Evolutionary conservation across 345 rosid genomes (phyloP), one percentile per base, ranked within the genome.

Genomic region (Rhodomyrtus tomentosa): DNA sequence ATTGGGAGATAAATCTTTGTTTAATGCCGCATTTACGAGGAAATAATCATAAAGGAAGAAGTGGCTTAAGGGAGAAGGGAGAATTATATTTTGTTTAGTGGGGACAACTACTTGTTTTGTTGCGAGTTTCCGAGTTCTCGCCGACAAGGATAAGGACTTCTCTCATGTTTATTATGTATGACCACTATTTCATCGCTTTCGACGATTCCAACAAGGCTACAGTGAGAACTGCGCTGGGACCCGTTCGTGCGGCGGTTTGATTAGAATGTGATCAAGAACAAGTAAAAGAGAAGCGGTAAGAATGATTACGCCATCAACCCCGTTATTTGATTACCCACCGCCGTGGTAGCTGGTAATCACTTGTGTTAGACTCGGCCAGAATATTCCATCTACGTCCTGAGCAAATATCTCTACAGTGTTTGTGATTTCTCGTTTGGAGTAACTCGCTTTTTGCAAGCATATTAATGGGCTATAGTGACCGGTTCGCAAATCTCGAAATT

Each of bases 1-100:
- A 45, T 24, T 80, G 54, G 82, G 82, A 80, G 38, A 80, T 48
- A 25, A 80, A 48, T 48, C 52, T 80, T 80, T 80, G 32, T 80
- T 80, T 48, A 73, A 50, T 36, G 25, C 79, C 79, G 36, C 45
- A 68, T 68, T 68, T 36, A 68, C 45, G 79, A 68, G 45, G 25
- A 45, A 68, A 68, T 68, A 68, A 68, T 68, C 45, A 68, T 18
- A 10, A 36, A 36, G 79, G 79, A 18, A 68, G 25, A 68, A 36
- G 79, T 68, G 25, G 79, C 79, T 68, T 68, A 18, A 68, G 79
- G 79, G 36, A 68, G 25, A 68, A 36, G 79, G 45, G 40, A 68
- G 76, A 10, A 68, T 9, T 24, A 36, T 11, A 32, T 18, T 68
- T 32, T 68, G 79, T 68, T 68, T 68, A 36, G 76, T 36, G 4